Base-by-base conservation (phyloP, 305 asterid genomes). In the Ruellia speciosa region DNA sequence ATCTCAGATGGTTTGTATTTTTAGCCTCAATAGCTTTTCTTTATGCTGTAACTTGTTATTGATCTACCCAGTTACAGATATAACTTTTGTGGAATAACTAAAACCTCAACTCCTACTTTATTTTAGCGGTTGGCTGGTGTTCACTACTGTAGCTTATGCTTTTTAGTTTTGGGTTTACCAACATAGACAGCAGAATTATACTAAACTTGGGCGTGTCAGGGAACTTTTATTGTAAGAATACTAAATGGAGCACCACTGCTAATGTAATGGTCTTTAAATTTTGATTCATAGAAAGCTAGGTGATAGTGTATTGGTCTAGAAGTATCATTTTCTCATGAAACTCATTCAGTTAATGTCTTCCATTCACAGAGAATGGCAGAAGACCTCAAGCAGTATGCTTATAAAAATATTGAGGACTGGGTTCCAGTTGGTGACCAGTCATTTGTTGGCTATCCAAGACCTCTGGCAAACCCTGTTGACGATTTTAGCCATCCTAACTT, bases 1-100 rank as follows among this genome's bases (percentile, higher is more conserved):
- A 18, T 52, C 40, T 70, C 88, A 90, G 58, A 74, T 64, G 98
- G 98, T 90, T 65, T 51, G 77, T 64, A 19, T 70, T 68, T 65
- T 46, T 53, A 50, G 31, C 34, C 13, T n/a, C 18, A 47, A 9
- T 13, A 43, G 40, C 14, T 47, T 17, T 56, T 46, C 58, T 59
- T 52, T 37, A 1, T 17, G 41, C 0, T 35, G 0, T n/a, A 14
- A 19, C 5, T 43, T 43, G 15, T 14, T 43, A 10, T 37, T 7
- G 12, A 11, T 3, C 15, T 43, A 5, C 5, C 48, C 5, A 11
- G n/a, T 14, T 43, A 43, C 48, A 5, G 48, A 43, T 43, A 14
- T 43, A 43, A 10, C 3, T 43, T 40, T 5, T 10, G 48, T 14
- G 48, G n/a, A 14, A 14, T 14, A 43, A 43, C 15, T 11, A 10